These are phyloP conservation scores for Phylloboletellus chloephorus DNA, from an alignment of 1,284 basidiomycete genomes.

Conservation along the genomic window DNA sequence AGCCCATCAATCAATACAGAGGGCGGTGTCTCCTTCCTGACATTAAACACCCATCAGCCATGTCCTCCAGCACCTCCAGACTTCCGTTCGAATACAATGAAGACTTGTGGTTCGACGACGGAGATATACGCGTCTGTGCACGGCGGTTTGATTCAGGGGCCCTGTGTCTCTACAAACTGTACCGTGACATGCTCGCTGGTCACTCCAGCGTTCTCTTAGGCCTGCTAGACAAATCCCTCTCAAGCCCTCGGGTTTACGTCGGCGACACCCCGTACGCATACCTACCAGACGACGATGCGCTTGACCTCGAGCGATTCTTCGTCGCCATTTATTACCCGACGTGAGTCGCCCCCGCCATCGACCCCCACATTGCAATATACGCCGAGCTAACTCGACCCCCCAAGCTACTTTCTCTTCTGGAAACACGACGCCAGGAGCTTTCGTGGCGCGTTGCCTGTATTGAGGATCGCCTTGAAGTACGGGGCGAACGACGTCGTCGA, in stretches of 20 bases:
- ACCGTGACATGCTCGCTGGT: conserved; percentile 5
- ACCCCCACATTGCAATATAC: too few relatives aligned
- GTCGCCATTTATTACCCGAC: conserved; percentile 3
- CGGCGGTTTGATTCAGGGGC: conserved; percentile 9
- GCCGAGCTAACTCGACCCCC: too few relatives aligned
- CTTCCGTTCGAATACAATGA: conserved; percentile 1
- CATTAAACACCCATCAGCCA: too few relatives aligned
- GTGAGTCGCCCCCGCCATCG: too few relatives aligned
- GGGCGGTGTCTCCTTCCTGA: too few relatives aligned
- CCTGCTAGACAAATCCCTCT: neutral
- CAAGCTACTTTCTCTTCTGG: conserved; percentile 6
- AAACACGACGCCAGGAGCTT: conserved; percentile 3
- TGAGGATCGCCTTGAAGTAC: conserved; percentile 5
- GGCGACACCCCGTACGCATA: conserved; percentile 1
- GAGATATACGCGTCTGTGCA: conserved; percentile 4
- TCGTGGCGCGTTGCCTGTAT: neutral
- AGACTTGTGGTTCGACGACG: conserved; percentile 9
- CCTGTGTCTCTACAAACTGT: conserved; percentile 7
- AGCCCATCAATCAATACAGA: too few relatives aligned
- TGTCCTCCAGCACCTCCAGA: neutral
- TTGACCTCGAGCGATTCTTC: conserved; percentile 10
- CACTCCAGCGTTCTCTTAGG: conserved; percentile 2
- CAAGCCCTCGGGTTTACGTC: neutral
- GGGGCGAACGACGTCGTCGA: conserved; percentile 2
- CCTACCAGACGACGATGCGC: conserved; percentile 3